Evolutionary conservation across 2,329 filamentous ascomycete species (phyloP).

Genomic region (Colletotrichum cordylinicola): DNA sequence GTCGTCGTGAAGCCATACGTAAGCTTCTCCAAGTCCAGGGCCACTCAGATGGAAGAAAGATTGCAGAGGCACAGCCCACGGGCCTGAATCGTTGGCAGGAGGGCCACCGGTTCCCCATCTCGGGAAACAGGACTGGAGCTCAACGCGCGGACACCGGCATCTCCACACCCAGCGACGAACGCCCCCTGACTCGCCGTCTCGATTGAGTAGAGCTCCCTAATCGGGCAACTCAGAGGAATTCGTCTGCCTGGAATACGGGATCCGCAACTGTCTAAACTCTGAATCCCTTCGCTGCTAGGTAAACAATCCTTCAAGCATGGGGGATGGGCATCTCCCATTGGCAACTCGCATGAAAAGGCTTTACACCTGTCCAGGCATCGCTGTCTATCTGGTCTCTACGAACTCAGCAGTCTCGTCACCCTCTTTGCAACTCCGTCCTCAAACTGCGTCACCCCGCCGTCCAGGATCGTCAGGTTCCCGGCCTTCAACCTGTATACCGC

Average conservation of each 20-base stretch:
- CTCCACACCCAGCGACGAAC: not conserved
- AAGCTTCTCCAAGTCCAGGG: not conserved
- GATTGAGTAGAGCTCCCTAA: not conserved
- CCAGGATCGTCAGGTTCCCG: slow-evolving; percentile 60
- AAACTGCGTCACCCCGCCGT: slow-evolving; percentile 69
- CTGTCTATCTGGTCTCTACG: not conserved
- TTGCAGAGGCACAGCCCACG: not conserved
- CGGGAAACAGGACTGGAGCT: not conserved
- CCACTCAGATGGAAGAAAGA: not conserved
- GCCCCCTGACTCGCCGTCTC: not conserved
- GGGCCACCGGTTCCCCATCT: not conserved
- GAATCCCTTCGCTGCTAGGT: not conserved
- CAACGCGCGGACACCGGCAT: not conserved
- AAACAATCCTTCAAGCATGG: not conserved
- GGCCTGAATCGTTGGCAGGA: not conserved
- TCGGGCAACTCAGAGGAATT: not conserved
- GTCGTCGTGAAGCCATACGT: not conserved
- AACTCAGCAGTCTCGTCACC: slow-evolving; percentile 48
- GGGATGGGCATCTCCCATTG: not conserved
- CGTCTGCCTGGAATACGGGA: not conserved
- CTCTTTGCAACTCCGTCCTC: slow-evolving; percentile 67
- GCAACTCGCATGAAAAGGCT: not conserved
- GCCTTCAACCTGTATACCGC: slow-evolving; percentile 65
- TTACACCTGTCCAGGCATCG: not conserved
- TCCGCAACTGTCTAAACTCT: not conserved